Conservation (phyloP, 805 yeast genomes). For the Saturnispora besseyi region DNA sequence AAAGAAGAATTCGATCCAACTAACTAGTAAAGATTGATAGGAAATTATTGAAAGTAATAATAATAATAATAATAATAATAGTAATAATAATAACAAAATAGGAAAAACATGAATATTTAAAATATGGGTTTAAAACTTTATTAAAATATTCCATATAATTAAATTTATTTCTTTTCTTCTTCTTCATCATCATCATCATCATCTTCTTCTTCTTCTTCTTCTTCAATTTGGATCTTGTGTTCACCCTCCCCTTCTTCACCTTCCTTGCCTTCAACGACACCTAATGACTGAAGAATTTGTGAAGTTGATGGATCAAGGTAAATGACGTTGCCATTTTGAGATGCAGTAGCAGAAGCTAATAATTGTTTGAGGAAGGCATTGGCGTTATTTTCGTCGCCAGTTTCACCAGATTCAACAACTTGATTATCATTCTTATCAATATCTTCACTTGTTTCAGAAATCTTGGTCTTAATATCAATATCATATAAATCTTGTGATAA, state of each 20-base stretch:
- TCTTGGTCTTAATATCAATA: conserved; percentile 37
- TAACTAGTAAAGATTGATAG: conserved; percentile 6
- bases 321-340: conserved; percentile 55
- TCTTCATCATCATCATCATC: conserved; percentile 12
- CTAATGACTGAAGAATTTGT: conserved; percentile 48
- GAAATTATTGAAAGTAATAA: neutral
- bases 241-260: conserved; percentile 23
- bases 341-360: conserved; percentile 36
- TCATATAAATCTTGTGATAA: conserved; percentile 41
- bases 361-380: conserved; percentile 26
- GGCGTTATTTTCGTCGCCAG: conserved; percentile 14
- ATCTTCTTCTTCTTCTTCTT: conserved; percentile 17
- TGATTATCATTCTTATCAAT: conserved; percentile 17
- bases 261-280: conserved; percentile 31
- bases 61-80: neutral
- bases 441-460: conserved; percentile 27
- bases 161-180: neutral
- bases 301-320: conserved; percentile 57
- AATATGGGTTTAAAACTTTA: neutral
- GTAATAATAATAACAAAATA: neutral
- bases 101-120: neutral
- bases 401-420: conserved; percentile 18
- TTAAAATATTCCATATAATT: neutral
- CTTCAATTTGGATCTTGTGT: conserved; percentile 8
- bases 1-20: conserved; percentile 3